Conservation (phyloP, 768 basidiomycete species). For the Tricholomella constricta region DNA sequence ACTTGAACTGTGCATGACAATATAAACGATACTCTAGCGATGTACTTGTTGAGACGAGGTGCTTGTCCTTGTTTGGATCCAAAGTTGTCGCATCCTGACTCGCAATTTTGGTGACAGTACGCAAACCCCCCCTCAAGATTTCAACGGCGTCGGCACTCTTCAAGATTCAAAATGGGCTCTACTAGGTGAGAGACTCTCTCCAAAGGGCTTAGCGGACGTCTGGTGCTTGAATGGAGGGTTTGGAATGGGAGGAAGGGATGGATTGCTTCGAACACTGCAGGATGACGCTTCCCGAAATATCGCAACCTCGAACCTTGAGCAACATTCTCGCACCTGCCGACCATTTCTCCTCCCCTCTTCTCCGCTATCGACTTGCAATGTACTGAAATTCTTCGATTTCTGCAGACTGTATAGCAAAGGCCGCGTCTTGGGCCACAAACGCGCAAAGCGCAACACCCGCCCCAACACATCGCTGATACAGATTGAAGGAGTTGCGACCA, state of each 20-base stretch:
- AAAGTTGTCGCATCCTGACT: conserved; percentile 24
- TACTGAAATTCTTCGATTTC: conserved; percentile 19
- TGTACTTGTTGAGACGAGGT: no score
- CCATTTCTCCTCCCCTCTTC: conserved; percentile 2
- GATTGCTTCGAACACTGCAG: conserved; percentile 37
- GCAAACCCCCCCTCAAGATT: conserved; percentile 40
- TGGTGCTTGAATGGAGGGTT: conserved; percentile 10
- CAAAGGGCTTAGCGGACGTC: conserved; percentile 19
- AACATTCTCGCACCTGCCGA: not conserved
- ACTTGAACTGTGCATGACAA: no score
- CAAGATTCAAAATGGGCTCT: conserved; percentile 72
- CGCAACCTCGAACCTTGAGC: not conserved
- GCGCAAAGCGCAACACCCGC: conserved; percentile 94
- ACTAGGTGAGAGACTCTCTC: conserved; percentile 63
- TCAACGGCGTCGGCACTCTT: conserved; percentile 48
- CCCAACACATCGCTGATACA: conserved; percentile 97
- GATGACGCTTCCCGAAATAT: conserved; percentile 20
- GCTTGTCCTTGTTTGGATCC: conserved; percentile 36
- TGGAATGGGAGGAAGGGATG: conserved; percentile 38
- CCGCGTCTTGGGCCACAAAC: conserved; percentile 97
- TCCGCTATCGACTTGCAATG: not conserved
- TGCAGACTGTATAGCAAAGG: conserved; percentile 93
- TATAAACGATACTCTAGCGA: no score
- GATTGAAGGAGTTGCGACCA: conserved; percentile 93
- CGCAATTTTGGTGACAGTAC: conserved; percentile 25